Percentiles rank a stretch among this genome's conserved stretches.
phyloP scores from a whole-genome alignment of 352 stramenopile species.

The Globisporangium recalcitrans region DNA sequence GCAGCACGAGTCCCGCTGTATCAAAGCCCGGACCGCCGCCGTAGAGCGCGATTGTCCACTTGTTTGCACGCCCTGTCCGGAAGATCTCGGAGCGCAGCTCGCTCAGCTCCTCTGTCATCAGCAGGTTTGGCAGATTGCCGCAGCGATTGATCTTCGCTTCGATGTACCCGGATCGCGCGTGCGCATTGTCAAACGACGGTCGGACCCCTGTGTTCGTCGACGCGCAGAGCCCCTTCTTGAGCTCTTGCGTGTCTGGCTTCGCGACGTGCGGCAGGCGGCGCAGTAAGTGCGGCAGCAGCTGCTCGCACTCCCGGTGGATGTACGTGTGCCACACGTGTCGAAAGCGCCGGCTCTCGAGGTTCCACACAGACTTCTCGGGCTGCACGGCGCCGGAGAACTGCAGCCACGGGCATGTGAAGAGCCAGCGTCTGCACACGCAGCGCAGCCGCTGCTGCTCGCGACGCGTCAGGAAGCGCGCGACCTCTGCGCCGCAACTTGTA shows the following conservation, averaged over 20 bases:
- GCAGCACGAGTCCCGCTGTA: slow-evolving; percentile 42
- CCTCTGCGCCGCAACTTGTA: slow-evolving; percentile 20
- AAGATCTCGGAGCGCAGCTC: slow-evolving; percentile 53
- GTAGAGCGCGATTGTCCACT: slow-evolving; percentile 38
- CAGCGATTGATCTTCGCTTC: slow-evolving; percentile 66
- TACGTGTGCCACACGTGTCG: slow-evolving; percentile 54
- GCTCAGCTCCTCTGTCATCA: slow-evolving; percentile 46
- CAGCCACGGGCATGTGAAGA: slow-evolving; percentile 50
- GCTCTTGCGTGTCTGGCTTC: slow-evolving; percentile 37
- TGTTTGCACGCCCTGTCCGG: neutral
- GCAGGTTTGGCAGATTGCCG: slow-evolving; percentile 54
- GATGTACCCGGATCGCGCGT: slow-evolving; percentile 61
- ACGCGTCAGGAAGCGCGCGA: slow-evolving; percentile 40
- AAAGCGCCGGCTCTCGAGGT: slow-evolving; percentile 45
- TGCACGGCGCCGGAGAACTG: slow-evolving; percentile 28
- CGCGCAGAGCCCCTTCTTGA: slow-evolving; percentile 52
- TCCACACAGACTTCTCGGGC: slow-evolving; percentile 46
- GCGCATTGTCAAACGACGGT: slow-evolving; percentile 53
- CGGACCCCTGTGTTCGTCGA: slow-evolving; percentile 63
- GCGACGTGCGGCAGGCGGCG: slow-evolving; percentile 24
- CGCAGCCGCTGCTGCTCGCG: slow-evolving; percentile 39
- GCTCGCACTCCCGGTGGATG: slow-evolving; percentile 29
- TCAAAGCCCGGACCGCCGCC: slow-evolving; percentile 61
- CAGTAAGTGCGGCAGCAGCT: slow-evolving; percentile 37
- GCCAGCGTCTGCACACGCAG: slow-evolving; percentile 43